A percentile compares a stretch with the other conserved stretches of the same genome.
These are phyloP conservation scores for Dissophora ornata DNA, from an alignment of 192 early-diverging fungal species.

Conservation along the genomic window DNA sequence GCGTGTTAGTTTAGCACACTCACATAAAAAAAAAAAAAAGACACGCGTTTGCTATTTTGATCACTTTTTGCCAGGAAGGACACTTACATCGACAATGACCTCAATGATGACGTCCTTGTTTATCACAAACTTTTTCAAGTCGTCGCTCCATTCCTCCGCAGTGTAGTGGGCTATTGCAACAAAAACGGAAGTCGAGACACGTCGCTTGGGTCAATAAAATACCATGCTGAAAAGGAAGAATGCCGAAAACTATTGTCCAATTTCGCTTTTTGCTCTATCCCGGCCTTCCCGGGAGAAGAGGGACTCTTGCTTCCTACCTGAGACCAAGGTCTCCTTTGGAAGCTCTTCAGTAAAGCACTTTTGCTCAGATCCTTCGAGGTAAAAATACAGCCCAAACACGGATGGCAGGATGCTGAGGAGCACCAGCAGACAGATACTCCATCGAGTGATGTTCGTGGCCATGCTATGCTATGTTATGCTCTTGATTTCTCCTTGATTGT, in stretches of 20 bases:
- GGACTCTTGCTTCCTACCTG: conserved; percentile 62
- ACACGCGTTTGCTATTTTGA: not conserved
- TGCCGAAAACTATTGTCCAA: no score
- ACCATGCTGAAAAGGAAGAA: no score
- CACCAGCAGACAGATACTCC: conserved; percentile 47
- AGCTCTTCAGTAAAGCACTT: conserved; percentile 97
- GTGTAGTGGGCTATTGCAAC: conserved; percentile 74
- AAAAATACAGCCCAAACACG: conserved; percentile 83
- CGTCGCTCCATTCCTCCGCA: conserved; percentile 84
- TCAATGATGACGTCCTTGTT: conserved; percentile 73
- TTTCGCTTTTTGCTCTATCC: no score
- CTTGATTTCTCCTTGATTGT: no score
- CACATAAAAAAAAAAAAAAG: no score
- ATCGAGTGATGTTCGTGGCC: conserved; percentile 46
- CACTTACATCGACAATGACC: conserved; percentile 78
- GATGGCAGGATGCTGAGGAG: conserved; percentile 53
- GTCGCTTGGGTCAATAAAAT: not conserved
- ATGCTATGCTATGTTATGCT: no score
- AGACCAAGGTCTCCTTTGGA: conserved; percentile 87
- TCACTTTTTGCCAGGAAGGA: not conserved
- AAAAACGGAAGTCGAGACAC: not conserved
- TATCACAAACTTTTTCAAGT: conserved; percentile 65
- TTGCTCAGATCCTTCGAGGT: conserved; percentile 87
- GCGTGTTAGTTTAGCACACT: no score
- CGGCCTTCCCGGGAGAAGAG: no score